Percentiles rank a stretch among this genome's conserved stretches.
Conservation (phyloP, 2,329 filamentous ascomycete genomes). For the Pseudogymnoascus sp. region DNA sequence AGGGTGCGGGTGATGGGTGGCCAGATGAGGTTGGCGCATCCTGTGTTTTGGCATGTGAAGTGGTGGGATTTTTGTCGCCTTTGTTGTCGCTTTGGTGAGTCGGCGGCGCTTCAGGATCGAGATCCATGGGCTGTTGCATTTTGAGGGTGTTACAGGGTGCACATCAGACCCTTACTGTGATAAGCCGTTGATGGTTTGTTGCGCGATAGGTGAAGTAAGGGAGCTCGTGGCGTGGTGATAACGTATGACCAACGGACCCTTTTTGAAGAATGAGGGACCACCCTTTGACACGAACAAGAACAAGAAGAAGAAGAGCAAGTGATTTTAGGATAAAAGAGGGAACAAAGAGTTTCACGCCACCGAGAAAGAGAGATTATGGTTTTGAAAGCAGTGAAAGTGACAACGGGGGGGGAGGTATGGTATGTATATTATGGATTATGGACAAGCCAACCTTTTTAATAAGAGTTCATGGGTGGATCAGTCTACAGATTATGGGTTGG, state of each 20-base stretch:
- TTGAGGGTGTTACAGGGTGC: neutral
- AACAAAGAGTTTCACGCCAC: neutral
- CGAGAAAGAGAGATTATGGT: neutral
- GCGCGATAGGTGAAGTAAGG: neutral
- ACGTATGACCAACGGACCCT: neutral
- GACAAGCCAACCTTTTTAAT: conserved; percentile 3
- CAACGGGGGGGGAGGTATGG: neutral
- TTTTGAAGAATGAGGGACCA: neutral
- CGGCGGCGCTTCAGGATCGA: neutral
- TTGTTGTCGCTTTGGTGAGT: neutral
- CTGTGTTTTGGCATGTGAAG: neutral
- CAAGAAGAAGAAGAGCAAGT: neutral
- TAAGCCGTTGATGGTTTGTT: neutral
- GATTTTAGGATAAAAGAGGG: neutral
- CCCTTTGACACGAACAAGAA: neutral
- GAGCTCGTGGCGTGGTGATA: neutral
- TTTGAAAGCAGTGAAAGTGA: neutral
- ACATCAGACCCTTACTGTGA: neutral
- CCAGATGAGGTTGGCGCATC: neutral
- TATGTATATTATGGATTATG: conserved; percentile 4
- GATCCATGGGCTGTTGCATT: neutral
- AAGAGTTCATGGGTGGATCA: neutral
- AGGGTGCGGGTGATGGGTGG: neutral
- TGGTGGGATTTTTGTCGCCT: neutral
- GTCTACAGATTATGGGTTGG: neutral